Evolutionary conservation across 495 filamentous ascomycete species (phyloP), one percentile per base, ranked within the genome.

Genomic region (Neurospora sp.): DNA sequence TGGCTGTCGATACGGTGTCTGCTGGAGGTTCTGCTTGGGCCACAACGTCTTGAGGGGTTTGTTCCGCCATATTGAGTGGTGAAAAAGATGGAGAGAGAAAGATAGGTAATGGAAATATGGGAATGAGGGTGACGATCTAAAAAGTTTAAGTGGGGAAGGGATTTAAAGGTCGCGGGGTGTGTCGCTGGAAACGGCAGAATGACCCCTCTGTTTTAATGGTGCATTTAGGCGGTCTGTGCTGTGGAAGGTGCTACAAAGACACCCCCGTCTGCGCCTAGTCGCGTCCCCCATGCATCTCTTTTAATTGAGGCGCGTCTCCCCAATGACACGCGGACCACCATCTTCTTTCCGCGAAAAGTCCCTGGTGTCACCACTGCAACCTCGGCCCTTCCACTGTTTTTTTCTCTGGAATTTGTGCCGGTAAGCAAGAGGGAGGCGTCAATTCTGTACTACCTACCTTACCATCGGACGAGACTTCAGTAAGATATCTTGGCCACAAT

Each of bases 401-500:
- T 38, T 23, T 23, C 71, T 38, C 11, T 12, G 18, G 41, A 8
- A 20, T 8, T n/a, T 73, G 16, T 16, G 72, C 31, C 41, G 18
- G 44, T 39, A 31, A 71, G 40, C 70, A 66, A 40, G 39, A 7
- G n/a, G 11, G 69, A 35, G 41, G 41, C 59, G 40, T n/a, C 59
- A 69, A 4, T 41, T 38, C 14, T 38, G 59, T 73, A 31, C 69
- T 59, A 40, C 71, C 69, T 59, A 40, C 71, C 5, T 62, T 44
- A 72, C 0, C 27, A 40, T 31, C 54, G 54, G 54, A 62, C 54
- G 54, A 62, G 54, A 62, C 3, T 1, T 16, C 6, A 8, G 14
- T 0, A 16, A 66, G 6, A 18, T 66, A 20, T 31, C 38, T 35
- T 69, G 44, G 11, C 74, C 73, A 85, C 74, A 16, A 98, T 97